These are phyloP conservation scores for Penicillium paxilli DNA, from an alignment of 495 filamentous ascomycete species.

Conservation along the genomic window DNA sequence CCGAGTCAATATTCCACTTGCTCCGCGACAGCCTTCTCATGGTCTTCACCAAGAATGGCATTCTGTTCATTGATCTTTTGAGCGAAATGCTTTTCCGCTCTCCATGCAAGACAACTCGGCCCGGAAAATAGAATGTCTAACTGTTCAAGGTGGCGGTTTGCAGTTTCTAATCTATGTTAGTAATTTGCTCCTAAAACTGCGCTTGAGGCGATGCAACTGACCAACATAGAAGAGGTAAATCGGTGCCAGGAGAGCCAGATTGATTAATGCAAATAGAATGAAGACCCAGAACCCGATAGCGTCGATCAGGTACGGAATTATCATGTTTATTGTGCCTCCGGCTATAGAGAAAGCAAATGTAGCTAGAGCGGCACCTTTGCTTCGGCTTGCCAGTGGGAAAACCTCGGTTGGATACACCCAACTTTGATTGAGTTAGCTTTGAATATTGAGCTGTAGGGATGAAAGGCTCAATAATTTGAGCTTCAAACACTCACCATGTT, in stretches of 20 bases:
- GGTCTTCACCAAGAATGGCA: neutral
- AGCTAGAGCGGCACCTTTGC: constrained; percentile 44
- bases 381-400: constrained; percentile 24
- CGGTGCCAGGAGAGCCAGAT: constrained; percentile 41
- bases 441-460: neutral
- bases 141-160: constrained; percentile 48
- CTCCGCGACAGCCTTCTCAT: neutral
- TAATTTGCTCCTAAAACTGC: neutral
- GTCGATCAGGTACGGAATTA: constrained; percentile 44
- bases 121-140: constrained; percentile 48
- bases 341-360: constrained; percentile 51
- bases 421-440: neutral
- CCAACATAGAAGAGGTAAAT: constrained; percentile 52
- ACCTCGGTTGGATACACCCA: constrained; percentile 24
- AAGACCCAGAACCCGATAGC: constrained; percentile 43
- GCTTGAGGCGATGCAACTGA: neutral
- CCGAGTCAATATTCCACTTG: constrained; percentile 5
- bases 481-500: constrained; percentile 28
- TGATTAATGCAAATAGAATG: constrained; percentile 46
- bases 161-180: constrained; percentile 32
- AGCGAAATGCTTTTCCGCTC: constrained; percentile 3
- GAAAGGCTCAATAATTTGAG: neutral
- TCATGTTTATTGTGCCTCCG: constrained; percentile 41
- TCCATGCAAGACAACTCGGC: constrained; percentile 12
- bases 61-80: constrained; percentile 2